Evolutionary conservation across 331 rosid species (phyloP).

Genomic region (Arachis monticola): DNA sequence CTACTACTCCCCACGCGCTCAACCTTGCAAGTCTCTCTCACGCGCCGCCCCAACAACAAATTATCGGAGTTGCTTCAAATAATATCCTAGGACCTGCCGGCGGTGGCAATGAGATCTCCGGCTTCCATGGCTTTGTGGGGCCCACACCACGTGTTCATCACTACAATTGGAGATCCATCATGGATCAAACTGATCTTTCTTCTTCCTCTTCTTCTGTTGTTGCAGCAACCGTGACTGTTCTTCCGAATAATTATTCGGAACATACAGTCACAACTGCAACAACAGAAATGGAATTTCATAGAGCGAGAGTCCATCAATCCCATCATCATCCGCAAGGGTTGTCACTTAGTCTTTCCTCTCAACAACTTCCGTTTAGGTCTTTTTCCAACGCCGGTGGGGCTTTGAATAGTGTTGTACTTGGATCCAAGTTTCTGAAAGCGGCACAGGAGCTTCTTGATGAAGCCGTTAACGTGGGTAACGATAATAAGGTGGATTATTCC

Average conservation of each 20-base stretch:
- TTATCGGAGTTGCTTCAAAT: conserved; percentile 33
- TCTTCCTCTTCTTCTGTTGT: neutral
- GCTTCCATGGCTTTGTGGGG: conserved; percentile 34
- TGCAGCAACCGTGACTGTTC: neutral
- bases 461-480: conserved; percentile 67
- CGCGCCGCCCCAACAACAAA: conserved; percentile 48
- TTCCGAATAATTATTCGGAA: neutral
- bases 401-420: conserved; percentile 45
- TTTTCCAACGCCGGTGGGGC: conserved; percentile 46
- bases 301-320: conserved; percentile 34
- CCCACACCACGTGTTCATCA: conserved; percentile 40
- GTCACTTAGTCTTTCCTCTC: conserved; percentile 73
- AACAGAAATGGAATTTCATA: conserved; percentile 35
- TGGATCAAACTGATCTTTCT: conserved; percentile 18
- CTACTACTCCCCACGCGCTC: conserved; percentile 43
- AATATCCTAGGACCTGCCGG: conserved; percentile 39
- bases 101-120: conserved; percentile 24
- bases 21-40: conserved; percentile 43
- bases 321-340: conserved; percentile 41
- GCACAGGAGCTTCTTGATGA: conserved; percentile 76
- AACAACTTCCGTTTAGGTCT: conserved; percentile 36
- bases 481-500: conserved; percentile 34
- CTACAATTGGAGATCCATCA: conserved; percentile 51
- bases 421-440: conserved; percentile 63
- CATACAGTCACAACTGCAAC: neutral